Evolutionary conservation across 805 yeast genomes (phyloP).

Genomic region (Torulaspora franciscae): DNA sequence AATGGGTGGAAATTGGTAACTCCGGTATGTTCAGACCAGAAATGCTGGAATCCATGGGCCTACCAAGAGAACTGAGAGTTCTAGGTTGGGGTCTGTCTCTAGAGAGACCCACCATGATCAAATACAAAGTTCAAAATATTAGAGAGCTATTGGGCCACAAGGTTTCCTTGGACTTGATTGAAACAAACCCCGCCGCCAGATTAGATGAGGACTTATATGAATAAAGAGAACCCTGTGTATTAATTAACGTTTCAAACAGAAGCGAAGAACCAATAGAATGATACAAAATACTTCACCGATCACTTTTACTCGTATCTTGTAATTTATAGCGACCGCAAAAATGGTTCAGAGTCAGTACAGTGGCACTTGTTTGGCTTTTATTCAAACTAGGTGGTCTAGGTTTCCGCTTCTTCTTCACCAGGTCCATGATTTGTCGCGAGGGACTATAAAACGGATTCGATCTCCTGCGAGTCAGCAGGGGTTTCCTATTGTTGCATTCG

Average conservation of each 20-base stretch:
- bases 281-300: conserved; percentile 1
- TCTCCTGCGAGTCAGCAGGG: conserved; percentile 12
- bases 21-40: conserved; percentile 99
- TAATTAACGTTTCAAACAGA: conserved; percentile 3
- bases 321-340: not conserved
- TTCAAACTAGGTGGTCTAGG: conserved; percentile 3
- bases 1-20: conserved; percentile 99
- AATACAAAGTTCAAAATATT: conserved; percentile 90
- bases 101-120: conserved; percentile 99
- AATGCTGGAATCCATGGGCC: conserved; percentile 97
- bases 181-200: conserved; percentile 96
- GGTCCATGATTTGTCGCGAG: conserved; percentile 17
- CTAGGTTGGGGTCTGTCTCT: conserved; percentile 96
- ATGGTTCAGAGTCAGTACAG: conserved; percentile 7
- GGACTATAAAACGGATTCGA: conserved; percentile 23
- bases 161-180: conserved; percentile 89
- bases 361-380: conserved; percentile 9
- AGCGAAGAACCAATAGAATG: conserved; percentile 6
- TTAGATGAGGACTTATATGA: conserved; percentile 67
- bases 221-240: conserved; percentile 14
- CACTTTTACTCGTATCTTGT: not conserved
- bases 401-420: conserved; percentile 14
- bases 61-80: conserved; percentile 89
- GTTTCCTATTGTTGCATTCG: conserved; percentile 1
- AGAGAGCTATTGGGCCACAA: conserved; percentile 97